phyloP scores from a whole-genome alignment of 1,284 basidiomycete genomes.

The Fomitiporia mediterranea region DNA sequence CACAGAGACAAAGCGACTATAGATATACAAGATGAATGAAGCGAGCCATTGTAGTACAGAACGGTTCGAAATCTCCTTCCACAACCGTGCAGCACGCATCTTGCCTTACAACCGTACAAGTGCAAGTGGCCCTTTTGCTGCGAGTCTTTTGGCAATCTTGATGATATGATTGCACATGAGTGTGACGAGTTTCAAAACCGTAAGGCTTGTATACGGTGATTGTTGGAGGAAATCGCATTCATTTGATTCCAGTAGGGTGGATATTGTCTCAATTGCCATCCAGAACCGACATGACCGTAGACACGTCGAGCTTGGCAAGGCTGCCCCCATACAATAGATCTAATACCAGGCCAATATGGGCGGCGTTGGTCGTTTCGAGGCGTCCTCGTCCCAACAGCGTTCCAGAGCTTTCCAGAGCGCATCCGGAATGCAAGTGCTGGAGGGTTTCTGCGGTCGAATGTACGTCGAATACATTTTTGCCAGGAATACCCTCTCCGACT shows the following conservation, averaged over 20 bases:
- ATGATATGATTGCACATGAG: background rate
- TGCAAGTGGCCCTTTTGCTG: too few relatives aligned
- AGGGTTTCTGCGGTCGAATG: too few relatives aligned
- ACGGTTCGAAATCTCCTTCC: too few relatives aligned
- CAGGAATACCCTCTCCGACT: too few relatives aligned
- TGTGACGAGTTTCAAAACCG: background rate
- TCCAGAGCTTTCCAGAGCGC: background rate
- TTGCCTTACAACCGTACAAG: too few relatives aligned
- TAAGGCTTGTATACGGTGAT: background rate
- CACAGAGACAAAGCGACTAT: too few relatives aligned
- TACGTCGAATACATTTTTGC: too few relatives aligned
- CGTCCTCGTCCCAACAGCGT: background rate
- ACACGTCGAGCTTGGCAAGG: background rate
- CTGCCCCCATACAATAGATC: background rate
- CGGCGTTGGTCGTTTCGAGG: background rate
- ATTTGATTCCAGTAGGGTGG: background rate
- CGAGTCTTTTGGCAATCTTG: background rate
- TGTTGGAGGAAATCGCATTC: background rate
- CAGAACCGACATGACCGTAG: background rate
- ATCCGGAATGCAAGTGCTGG: background rate
- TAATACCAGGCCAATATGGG: background rate
- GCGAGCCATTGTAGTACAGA: too few relatives aligned
- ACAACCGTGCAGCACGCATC: too few relatives aligned
- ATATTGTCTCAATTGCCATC: background rate
- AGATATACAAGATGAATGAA: too few relatives aligned